These are phyloP conservation scores for Urochloa ruziziensis DNA, from an alignment of 176 grass and related monocot species.

Conservation along the genomic window DNA sequence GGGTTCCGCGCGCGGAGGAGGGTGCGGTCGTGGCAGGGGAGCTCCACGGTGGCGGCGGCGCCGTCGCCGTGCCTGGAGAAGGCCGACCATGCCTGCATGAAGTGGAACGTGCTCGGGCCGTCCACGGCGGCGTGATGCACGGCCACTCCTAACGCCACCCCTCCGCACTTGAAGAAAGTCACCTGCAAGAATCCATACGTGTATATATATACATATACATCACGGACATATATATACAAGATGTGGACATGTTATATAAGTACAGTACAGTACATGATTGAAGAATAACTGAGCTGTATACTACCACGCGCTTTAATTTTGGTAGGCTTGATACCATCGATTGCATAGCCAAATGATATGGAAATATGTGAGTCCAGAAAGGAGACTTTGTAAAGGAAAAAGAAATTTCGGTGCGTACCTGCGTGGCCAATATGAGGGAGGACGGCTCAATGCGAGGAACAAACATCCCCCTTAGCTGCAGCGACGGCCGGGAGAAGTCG, in stretches of 20 bases:
- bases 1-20: slow-evolving; percentile 26
- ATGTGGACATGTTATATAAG: no score
- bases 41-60: not conserved
- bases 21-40: slow-evolving; percentile 30
- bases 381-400: no score
- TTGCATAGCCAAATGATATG: not conserved
- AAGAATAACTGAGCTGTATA: no score
- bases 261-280: no score
- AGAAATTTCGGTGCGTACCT: not conserved
- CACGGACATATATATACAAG: no score
- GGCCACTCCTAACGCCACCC: not conserved
- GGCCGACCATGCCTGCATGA: not conserved
- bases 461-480: not conserved
- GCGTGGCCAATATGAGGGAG: not conserved
- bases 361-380: no score
- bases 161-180: not conserved
- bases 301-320: no score
- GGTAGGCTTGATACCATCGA: no score
- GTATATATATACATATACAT: no score
- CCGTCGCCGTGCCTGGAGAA: slow-evolving; percentile 20
- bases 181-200: not conserved
- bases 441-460: not conserved
- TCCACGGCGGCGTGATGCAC: not conserved
- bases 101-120: not conserved
- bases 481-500: not conserved